Conservation (phyloP, 257 asterid genomes). For the Nicotiana benthamiana region DNA sequence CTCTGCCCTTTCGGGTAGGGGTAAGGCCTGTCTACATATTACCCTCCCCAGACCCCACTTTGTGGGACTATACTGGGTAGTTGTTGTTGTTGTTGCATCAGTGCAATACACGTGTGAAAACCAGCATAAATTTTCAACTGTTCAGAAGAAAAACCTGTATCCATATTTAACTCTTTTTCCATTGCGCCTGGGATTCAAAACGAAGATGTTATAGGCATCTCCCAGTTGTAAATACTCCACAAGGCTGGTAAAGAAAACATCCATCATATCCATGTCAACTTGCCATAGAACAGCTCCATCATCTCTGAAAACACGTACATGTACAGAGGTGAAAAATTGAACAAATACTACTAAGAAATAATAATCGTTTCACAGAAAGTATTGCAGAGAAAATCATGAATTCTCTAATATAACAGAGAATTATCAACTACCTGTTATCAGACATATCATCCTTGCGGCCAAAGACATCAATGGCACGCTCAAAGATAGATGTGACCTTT, state of each 20-base stretch:
- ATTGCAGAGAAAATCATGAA: not conserved
- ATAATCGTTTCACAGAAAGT: not conserved
- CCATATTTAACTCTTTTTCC: slow-evolving; percentile 71
- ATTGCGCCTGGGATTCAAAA: slow-evolving; percentile 79
- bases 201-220: slow-evolving; percentile 78
- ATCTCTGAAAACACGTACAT: slow-evolving; percentile 34
- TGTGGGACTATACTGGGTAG: too few relatives aligned
- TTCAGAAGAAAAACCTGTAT: slow-evolving; percentile 53
- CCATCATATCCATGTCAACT: slow-evolving; percentile 93
- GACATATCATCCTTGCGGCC: slow-evolving; percentile 74
- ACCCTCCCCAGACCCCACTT: too few relatives aligned
- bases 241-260: slow-evolving; percentile 67
- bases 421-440: slow-evolving; percentile 38
- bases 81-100: too few relatives aligned
- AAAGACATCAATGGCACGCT: slow-evolving; percentile 76
- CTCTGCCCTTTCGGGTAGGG: too few relatives aligned
- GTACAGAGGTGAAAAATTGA: slow-evolving; percentile 10
- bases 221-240: slow-evolving; percentile 86
- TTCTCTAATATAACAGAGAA: slow-evolving; percentile 9
- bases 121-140: not conserved
- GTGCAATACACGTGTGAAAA: not conserved
- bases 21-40: too few relatives aligned
- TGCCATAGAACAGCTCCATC: slow-evolving; percentile 70
- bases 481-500: slow-evolving; percentile 81
- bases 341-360: not conserved